phyloP scores from a whole-genome alignment of 148 eudicot genomes.

The Amaranthus hypochondriacus region DNA sequence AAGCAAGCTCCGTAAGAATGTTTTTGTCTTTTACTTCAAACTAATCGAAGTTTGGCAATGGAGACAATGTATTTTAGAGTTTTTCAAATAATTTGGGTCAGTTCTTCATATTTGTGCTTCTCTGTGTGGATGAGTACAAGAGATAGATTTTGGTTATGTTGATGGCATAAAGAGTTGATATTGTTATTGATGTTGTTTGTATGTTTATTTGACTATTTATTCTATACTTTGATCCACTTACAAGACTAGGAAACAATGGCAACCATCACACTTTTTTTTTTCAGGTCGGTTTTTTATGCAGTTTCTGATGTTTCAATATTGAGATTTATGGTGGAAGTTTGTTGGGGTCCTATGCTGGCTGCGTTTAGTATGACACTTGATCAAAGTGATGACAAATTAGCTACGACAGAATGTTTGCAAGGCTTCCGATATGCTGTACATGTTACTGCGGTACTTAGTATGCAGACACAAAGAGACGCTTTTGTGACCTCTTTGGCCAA shows the following conservation, averaged over 20 bases:
- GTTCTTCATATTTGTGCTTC: too few relatives aligned
- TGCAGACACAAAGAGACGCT: slow-evolving; percentile 99
- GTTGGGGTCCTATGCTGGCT: slow-evolving; percentile 99
- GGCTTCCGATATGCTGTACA: slow-evolving; percentile 94
- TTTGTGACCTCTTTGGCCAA: slow-evolving; percentile 96
- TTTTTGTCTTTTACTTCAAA: too few relatives aligned
- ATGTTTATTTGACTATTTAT: neutral
- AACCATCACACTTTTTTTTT: slow-evolving; percentile 18
- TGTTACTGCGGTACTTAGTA: slow-evolving; percentile 86
- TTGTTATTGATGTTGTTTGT: neutral
- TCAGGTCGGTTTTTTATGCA: slow-evolving; percentile 71
- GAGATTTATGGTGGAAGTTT: slow-evolving; percentile 96
- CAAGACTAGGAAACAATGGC: neutral
- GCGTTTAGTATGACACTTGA: slow-evolving; percentile 97
- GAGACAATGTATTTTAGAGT: too few relatives aligned
- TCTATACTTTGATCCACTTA: neutral
- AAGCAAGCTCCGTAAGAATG: too few relatives aligned
- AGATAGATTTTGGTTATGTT: too few relatives aligned
- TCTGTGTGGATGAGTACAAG: neutral
- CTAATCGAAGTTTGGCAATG: too few relatives aligned
- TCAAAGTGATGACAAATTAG: slow-evolving; percentile 90
- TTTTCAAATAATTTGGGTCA: too few relatives aligned
- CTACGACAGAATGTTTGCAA: slow-evolving; percentile 81
- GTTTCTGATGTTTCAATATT: slow-evolving; percentile 80
- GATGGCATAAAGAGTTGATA: neutral